Percentiles rank a stretch among this genome's conserved stretches.
These are phyloP conservation scores for Nadsonia fulvescens DNA, from an alignment of 805 yeast species.

Conservation along the genomic window DNA sequence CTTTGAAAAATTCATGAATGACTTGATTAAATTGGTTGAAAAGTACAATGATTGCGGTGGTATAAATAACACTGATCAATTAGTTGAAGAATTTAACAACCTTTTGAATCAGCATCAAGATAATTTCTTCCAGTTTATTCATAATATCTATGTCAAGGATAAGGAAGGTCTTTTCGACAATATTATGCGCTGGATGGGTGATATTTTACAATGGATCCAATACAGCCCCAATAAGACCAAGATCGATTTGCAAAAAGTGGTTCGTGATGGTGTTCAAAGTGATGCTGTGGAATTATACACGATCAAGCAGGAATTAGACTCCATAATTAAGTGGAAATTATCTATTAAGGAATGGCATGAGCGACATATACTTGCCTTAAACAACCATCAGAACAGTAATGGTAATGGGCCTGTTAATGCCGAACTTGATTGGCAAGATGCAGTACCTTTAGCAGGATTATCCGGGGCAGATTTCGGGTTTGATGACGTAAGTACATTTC, in stretches of 20 bases:
- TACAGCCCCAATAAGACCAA: constrained; percentile 29
- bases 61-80: constrained; percentile 35
- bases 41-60: constrained; percentile 30
- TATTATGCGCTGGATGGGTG: constrained; percentile 56
- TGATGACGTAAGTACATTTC: too few species aligned
- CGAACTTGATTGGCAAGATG: too few species aligned
- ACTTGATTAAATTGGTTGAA: constrained; percentile 41
- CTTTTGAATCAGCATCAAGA: constrained; percentile 58
- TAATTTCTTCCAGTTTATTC: constrained; percentile 56
- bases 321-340: constrained; percentile 18
- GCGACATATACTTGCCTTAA: too few species aligned
- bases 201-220: constrained; percentile 43
- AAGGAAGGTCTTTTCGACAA: constrained; percentile 51
- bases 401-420: too few species aligned
- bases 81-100: constrained; percentile 47
- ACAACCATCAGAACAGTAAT: too few species aligned
- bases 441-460: too few species aligned
- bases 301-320: constrained; percentile 24
- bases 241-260: constrained; percentile 27
- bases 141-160: constrained; percentile 68
- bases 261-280: constrained; percentile 10
- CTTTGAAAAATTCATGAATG: constrained; percentile 47
- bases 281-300: constrained; percentile 17
- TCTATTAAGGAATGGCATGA: constrained; percentile 10
- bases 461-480: too few species aligned